Conservation (phyloP, 192 early-diverging fungal species). For the Coemansia sp. region DNA sequence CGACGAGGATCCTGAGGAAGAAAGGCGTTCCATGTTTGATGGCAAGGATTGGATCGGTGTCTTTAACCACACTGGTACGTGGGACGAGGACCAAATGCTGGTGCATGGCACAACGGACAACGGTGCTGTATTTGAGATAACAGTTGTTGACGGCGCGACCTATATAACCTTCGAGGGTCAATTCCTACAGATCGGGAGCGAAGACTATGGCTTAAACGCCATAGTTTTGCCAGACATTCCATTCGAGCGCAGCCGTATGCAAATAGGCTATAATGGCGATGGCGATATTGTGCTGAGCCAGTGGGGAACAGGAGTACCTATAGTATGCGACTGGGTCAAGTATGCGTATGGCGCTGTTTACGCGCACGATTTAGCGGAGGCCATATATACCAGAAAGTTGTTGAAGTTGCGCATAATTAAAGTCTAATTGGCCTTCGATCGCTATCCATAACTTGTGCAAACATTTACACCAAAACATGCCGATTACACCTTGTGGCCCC, state of each 20-base stretch:
- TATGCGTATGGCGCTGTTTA: not conserved
- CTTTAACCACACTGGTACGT: not conserved
- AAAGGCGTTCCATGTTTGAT: not conserved
- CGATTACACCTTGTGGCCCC: not conserved
- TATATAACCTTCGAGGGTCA: slow-evolving; percentile 1
- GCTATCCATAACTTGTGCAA: not conserved
- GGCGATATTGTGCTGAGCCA: not conserved
- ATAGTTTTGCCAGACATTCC: not conserved
- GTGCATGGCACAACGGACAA: not conserved
- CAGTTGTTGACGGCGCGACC: not conserved
- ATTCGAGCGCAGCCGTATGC: not conserved
- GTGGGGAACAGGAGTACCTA: not conserved
- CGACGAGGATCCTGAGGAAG: not conserved
- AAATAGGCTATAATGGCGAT: not conserved
- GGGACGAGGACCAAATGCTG: not conserved
- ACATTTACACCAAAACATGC: not conserved
- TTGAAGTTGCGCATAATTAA: not conserved
- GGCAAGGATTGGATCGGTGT: not conserved
- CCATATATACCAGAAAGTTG: not conserved
- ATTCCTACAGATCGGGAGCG: slow-evolving; percentile 3
- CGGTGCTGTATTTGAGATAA: not conserved
- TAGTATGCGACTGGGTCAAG: slow-evolving; percentile 6
- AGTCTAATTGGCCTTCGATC: not conserved
- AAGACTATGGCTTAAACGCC: not conserved
- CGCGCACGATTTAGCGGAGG: not conserved